phyloP scores from a whole-genome alignment of 371 early-diverging fungal genomes.

The Dentiscutata heterogama region DNA sequence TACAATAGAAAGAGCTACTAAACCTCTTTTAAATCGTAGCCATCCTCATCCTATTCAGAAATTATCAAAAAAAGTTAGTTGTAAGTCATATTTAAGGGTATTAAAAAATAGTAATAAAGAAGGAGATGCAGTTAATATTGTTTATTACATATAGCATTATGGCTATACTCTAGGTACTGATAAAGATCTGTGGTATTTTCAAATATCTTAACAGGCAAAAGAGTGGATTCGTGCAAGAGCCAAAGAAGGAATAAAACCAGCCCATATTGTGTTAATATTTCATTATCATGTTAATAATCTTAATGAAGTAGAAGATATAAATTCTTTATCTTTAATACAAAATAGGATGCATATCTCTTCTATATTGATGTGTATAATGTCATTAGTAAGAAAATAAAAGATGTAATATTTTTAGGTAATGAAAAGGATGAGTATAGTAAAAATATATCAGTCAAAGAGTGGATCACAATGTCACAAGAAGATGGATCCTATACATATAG shows the following conservation, averaged over 20 bases:
- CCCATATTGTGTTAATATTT: too few relatives aligned
- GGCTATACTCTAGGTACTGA: too few relatives aligned
- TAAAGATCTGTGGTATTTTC: too few relatives aligned
- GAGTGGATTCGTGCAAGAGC: too few relatives aligned
- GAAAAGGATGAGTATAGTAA: neutral
- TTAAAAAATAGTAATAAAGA: neutral
- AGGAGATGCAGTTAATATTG: too few relatives aligned
- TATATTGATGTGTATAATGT: too few relatives aligned
- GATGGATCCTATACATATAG: neutral
- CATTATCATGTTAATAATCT: neutral
- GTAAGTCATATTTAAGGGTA: neutral
- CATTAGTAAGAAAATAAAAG: too few relatives aligned
- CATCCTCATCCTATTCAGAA: neutral
- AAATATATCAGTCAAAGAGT: constrained; percentile 1
- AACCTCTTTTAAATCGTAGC: neutral
- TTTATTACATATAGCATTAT: too few relatives aligned
- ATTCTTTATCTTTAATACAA: constrained; percentile 8
- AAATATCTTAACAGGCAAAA: too few relatives aligned
- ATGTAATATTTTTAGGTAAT: too few relatives aligned
- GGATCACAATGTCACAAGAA: neutral
- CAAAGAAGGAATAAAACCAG: too few relatives aligned
- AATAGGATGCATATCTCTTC: neutral
- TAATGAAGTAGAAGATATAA: neutral
- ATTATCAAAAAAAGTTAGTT: neutral
- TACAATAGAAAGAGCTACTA: neutral